A percentile compares a stretch with the other conserved stretches of the same genome.
Evolutionary conservation across 106 monocot genomes (phyloP).

Genomic region (Triglochin maritima): DNA sequence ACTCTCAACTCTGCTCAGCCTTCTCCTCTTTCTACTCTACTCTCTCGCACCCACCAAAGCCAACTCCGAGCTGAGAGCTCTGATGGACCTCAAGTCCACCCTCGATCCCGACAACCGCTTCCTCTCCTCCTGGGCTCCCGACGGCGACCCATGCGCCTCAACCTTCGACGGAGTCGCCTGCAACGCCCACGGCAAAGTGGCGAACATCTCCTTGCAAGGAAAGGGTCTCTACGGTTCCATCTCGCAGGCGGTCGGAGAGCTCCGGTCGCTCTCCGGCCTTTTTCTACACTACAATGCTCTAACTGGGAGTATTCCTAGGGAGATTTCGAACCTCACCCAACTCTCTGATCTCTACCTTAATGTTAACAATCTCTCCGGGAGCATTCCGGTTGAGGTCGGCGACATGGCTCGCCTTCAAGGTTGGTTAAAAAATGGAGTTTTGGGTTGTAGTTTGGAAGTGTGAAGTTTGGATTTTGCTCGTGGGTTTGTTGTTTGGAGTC

Average conservation of each 20-base stretch:
- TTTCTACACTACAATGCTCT: slow-evolving; percentile 25
- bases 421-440: slow-evolving; percentile 10
- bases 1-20: background rate
- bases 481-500: background rate
- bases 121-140: slow-evolving; percentile 55
- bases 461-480: background rate
- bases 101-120: slow-evolving; percentile 43
- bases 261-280: slow-evolving; percentile 12
- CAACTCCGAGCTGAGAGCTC: slow-evolving; percentile 33
- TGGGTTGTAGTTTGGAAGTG: no score
- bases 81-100: slow-evolving; percentile 54
- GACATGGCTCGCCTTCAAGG: slow-evolving; percentile 74
- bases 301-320: slow-evolving; percentile 41
- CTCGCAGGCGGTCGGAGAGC: slow-evolving; percentile 13
- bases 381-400: slow-evolving; percentile 29
- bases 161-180: slow-evolving; percentile 74
- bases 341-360: slow-evolving; percentile 76
- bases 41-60: background rate
- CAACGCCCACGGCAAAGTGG: slow-evolving; percentile 53
- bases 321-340: slow-evolving; percentile 48
- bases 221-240: slow-evolving; percentile 38
- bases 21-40: slow-evolving; percentile 1
- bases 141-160: slow-evolving; percentile 45
- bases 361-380: slow-evolving; percentile 57
- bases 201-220: slow-evolving; percentile 76